phyloP scores from a whole-genome alignment of 2,329 filamentous ascomycete species.

The Karstenula rhodostoma region DNA sequence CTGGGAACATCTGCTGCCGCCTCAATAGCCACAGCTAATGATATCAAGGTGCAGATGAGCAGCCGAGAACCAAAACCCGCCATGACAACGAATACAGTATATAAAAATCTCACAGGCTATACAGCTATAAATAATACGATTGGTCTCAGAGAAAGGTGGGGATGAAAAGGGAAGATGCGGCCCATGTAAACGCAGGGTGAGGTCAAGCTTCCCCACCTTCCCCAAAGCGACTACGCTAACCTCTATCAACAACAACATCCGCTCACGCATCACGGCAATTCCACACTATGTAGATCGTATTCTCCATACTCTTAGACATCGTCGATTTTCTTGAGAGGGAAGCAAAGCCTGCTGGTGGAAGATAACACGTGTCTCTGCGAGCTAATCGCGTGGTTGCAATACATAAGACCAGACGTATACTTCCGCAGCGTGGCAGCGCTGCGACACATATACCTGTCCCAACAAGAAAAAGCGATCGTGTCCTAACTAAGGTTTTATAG shows the following conservation, averaged over 20 bases:
- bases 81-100: not conserved
- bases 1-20: not conserved
- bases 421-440: too few relatives aligned
- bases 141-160: not conserved
- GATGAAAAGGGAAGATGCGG: not conserved
- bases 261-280: not conserved
- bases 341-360: too few relatives aligned
- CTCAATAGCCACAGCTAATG: not conserved
- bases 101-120: too few relatives aligned
- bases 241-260: not conserved
- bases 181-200: not conserved
- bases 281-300: too few relatives aligned
- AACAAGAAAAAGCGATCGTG: too few relatives aligned
- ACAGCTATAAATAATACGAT: not conserved
- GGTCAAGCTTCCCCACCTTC: conserved; percentile 5
- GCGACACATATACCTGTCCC: too few relatives aligned
- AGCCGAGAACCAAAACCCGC: not conserved
- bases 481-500: too few relatives aligned
- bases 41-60: not conserved
- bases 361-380: too few relatives aligned
- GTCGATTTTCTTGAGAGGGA: too few relatives aligned
- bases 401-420: too few relatives aligned
- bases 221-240: not conserved
- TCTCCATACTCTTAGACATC: too few relatives aligned
- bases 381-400: too few relatives aligned